Evolutionary conservation across 1,284 basidiomycete genomes (phyloP).

Genomic region (Rhizoctonia solani): DNA sequence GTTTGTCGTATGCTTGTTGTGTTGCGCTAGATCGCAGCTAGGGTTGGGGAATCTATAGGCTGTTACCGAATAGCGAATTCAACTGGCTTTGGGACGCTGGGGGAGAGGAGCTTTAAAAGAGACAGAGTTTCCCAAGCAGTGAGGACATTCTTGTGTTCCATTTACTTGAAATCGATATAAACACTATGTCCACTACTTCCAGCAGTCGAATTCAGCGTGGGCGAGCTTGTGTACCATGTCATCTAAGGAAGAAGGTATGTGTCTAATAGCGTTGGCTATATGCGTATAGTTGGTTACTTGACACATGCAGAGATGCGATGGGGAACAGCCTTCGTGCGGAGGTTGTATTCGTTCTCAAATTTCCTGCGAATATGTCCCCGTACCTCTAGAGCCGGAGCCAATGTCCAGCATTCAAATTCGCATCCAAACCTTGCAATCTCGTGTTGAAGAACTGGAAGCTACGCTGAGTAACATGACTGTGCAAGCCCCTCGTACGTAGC

Average conservation of each 20-base stretch:
- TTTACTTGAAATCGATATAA: no score
- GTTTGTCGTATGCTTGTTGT: no score
- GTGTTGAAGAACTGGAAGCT: conserved; percentile 17
- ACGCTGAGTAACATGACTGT: no score
- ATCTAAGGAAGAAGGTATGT: conserved; percentile 3
- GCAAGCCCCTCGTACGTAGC: no score
- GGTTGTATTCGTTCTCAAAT: conserved; percentile 8
- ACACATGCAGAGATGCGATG: neutral
- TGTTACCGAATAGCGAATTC: no score
- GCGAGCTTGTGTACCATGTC: neutral
- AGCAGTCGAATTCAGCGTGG: neutral
- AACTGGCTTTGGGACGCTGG: no score
- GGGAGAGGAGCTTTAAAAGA: no score
- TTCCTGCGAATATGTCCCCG: conserved; percentile 1
- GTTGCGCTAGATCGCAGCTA: no score
- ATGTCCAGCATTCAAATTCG: neutral
- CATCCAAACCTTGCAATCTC: neutral
- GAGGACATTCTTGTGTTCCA: no score
- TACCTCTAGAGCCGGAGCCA: neutral
- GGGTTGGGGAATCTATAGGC: no score
- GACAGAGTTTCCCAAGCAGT: no score
- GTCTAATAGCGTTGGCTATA: neutral
- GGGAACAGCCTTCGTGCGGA: conserved; percentile 5
- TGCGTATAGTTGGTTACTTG: neutral
- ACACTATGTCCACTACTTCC: neutral